Evolutionary conservation across 2,329 filamentous ascomycete genomes (phyloP), one percentile per base, ranked within the genome.

Genomic region (Sporothrix sp.): DNA sequence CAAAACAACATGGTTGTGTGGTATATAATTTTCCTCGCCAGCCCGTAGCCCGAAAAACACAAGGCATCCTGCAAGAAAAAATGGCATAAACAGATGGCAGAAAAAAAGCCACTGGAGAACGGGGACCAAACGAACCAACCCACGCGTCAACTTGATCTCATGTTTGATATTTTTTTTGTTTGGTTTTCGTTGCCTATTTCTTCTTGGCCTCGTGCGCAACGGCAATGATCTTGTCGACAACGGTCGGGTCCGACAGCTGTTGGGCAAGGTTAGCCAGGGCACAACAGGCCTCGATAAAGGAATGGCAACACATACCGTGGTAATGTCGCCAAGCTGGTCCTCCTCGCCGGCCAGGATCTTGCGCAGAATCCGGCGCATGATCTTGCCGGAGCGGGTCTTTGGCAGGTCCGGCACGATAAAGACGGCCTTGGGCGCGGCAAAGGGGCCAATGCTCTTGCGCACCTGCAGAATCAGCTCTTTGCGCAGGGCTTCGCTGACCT

Each of bases 261-360:
- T 20, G 18, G n/a, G n/a, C n/a, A 18, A 1, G 14, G 23, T 59
- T 35, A 44, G 57, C 51, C 27, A 33, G 8, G 16, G 35, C n/a
- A n/a, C n/a, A n/a, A n/a, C n/a, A n/a, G n/a, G n/a, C n/a, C n/a
- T 2, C 14, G 32, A 16, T 16, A 35, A 16, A 16, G 5, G 20
- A n/a, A n/a, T n/a, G n/a, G n/a, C n/a, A n/a, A n/a, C n/a, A 73
- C 85, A 73, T 75, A 94, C 87, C 58, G 93, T 97, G 18, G 86
- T 87, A 32, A 77, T 94, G 64, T 98, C 93, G 60, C 93, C 93
- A 49, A 98, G 75, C 70, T 95, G 90, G 67, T 98, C 93, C 70
- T 96, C 91, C 74, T 98, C 93, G 32, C 91, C 91, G 14, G 90
- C 90, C 59, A 98, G 71, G 63, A 98, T 95, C 87, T 98, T 98